A percentile compares a stretch with the other conserved stretches of the same genome.
Evolutionary conservation across 163 green algal species (phyloP).

Genomic region (Chloroidium sp.): DNA sequence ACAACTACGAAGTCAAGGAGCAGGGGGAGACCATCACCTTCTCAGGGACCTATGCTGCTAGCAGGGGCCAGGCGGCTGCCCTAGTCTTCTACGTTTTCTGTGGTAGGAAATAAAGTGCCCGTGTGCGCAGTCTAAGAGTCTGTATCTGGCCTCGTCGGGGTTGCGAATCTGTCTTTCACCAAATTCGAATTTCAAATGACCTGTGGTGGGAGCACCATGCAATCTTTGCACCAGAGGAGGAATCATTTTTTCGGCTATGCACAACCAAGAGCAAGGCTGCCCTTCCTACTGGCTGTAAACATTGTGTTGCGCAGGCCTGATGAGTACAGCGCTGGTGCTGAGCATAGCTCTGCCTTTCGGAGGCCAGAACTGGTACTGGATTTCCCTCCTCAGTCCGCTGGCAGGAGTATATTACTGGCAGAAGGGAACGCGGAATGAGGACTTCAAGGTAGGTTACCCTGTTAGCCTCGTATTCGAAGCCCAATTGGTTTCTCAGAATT

Average conservation of each 20-base stretch:
- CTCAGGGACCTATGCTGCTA: slow-evolving; percentile 73
- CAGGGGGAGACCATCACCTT: slow-evolving; percentile 93
- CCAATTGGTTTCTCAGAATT: no score
- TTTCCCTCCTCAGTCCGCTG: slow-evolving; percentile 69
- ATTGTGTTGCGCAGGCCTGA: slow-evolving; percentile 46
- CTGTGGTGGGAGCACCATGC: no score
- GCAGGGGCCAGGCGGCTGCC: slow-evolving; percentile 76
- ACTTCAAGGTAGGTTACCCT: slow-evolving; percentile 30
- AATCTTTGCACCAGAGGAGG: no score
- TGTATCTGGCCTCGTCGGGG: background rate
- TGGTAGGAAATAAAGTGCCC: slow-evolving; percentile 32
- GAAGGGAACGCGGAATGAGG: slow-evolving; percentile 56
- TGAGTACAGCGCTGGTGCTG: slow-evolving; percentile 70
- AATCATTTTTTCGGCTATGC: no score
- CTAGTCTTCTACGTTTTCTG: slow-evolving; percentile 88
- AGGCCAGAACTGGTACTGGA: slow-evolving; percentile 86
- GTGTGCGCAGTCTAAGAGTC: background rate
- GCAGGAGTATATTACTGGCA: slow-evolving; percentile 87
- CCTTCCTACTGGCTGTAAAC: background rate
- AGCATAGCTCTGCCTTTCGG: slow-evolving; percentile 62
- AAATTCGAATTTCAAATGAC: no score
- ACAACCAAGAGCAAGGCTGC: no score
- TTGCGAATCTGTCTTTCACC: background rate
- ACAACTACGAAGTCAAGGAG: slow-evolving; percentile 83
- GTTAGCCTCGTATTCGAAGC: background rate